phyloP scores from a whole-genome alignment of 352 stramenopile species.

The Phytopythium boreale region DNA sequence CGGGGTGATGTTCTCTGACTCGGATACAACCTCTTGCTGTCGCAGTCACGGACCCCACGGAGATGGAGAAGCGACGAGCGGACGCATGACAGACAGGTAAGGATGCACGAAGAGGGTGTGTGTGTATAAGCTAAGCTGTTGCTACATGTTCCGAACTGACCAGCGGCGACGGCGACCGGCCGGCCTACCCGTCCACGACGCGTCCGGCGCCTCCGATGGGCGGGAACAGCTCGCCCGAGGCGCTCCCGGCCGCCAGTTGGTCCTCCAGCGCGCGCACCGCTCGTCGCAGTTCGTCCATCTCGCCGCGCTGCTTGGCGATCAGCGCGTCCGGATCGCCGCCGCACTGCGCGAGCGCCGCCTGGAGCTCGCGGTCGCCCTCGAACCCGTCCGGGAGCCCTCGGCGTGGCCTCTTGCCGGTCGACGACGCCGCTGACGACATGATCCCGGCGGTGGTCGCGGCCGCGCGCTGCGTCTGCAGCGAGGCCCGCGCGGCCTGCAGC shows the following conservation, averaged over 20 bases:
- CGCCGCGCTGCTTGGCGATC: conserved; percentile 47
- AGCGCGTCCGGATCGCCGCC: conserved; percentile 50
- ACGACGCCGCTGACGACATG: conserved; percentile 14
- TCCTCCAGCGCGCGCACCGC: conserved; percentile 76
- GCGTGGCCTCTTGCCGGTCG: too few species aligned
- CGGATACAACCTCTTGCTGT: too few species aligned
- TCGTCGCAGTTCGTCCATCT: conserved; percentile 78
- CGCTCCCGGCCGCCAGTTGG: conserved; percentile 29
- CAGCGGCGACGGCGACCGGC: neutral
- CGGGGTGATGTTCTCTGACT: too few species aligned
- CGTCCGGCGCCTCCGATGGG: conserved; percentile 30
- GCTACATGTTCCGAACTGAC: too few species aligned
- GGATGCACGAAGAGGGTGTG: too few species aligned
- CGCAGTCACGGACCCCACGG: too few species aligned
- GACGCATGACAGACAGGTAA: too few species aligned
- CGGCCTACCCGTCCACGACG: conserved; percentile 26
- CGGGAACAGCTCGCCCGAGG: conserved; percentile 23
- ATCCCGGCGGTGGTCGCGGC: conserved; percentile 25
- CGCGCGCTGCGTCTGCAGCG: conserved; percentile 75
- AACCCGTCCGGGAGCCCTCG: neutral
- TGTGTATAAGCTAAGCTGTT: too few species aligned
- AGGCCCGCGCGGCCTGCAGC: conserved; percentile 71
- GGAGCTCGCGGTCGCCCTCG: conserved; percentile 16
- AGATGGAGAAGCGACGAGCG: too few species aligned
- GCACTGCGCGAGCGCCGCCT: conserved; percentile 15